These are phyloP conservation scores for Clavaria fumosa DNA, from an alignment of 768 basidiomycete species.

Conservation along the genomic window DNA sequence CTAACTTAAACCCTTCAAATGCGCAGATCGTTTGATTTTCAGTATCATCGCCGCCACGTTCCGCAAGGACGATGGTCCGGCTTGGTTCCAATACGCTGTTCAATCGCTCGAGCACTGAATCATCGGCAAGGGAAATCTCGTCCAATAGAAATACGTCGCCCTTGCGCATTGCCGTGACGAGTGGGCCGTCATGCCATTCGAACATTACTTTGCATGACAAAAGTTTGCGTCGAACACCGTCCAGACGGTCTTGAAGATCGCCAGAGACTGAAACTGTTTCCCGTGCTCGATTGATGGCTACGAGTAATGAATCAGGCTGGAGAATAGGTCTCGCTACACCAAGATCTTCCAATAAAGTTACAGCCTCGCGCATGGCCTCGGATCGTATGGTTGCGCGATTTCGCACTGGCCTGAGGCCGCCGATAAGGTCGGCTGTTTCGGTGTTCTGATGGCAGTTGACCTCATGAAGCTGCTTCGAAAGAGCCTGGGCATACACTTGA, in stretches of 20 bases:
- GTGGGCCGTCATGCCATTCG: slow-evolving; percentile 95
- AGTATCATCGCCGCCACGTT: slow-evolving; percentile 66
- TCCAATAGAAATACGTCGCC: slow-evolving; percentile 87
- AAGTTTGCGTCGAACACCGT: slow-evolving; percentile 29
- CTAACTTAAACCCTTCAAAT: slow-evolving; percentile 58
- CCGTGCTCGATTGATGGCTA: slow-evolving; percentile 16
- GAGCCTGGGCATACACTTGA: slow-evolving; percentile 66
- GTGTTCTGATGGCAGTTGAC: slow-evolving; percentile 98
- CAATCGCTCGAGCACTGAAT: slow-evolving; percentile 91
- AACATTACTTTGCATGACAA: slow-evolving; percentile 60
- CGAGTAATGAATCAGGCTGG: slow-evolving; percentile 15
- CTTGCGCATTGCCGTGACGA: slow-evolving; percentile 76
- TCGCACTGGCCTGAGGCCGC: slow-evolving; percentile 78
- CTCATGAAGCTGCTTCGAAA: slow-evolving; percentile 42
- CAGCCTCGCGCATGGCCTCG: slow-evolving; percentile 31
- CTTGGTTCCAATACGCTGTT: slow-evolving; percentile 95
- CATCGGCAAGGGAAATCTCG: slow-evolving; percentile 94
- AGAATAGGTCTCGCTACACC: slow-evolving; percentile 19
- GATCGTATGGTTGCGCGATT: slow-evolving; percentile 46
- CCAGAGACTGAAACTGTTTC: slow-evolving; percentile 16
- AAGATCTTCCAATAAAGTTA: slow-evolving; percentile 24
- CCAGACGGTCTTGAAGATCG: slow-evolving; percentile 20
- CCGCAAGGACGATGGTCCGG: slow-evolving; percentile 80
- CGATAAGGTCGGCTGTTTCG: slow-evolving; percentile 93
- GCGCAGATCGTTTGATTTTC: slow-evolving; percentile 57